Base-by-base conservation (phyloP, 805 yeast species). In the Millerozyma acaciae region DNA sequence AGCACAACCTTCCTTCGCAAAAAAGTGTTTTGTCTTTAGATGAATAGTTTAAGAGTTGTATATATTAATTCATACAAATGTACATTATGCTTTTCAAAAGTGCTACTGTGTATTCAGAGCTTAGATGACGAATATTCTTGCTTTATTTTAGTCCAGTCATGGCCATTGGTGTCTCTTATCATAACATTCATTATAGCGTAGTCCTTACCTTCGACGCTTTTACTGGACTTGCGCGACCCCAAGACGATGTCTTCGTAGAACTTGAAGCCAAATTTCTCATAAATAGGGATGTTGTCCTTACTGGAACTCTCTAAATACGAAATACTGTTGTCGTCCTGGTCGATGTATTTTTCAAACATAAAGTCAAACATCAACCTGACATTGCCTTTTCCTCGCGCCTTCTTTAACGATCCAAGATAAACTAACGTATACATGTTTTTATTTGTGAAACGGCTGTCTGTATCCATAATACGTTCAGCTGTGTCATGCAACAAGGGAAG, bases 1-100 rank as follows among this genome's bases (percentile, higher is more conserved):
- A 70, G 4, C 61, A 68, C 42, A 51, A 69, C 6, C 59, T 76
- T 43, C 88, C 93, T 26, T 78, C 87, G 34, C 76, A 75, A 39
- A 73, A 65, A 50, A 61, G 68, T 52, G 50, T 45, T 9, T 61
- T 67, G 34, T 62, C 69, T 13, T 53, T 66, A 42, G 71, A 67
- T 35, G 71, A 66, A 48, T 66, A 52, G 33, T 5, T n/a, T 25
- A 25, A 15, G 25, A 23, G 23, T 26, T 33, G 31, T 24, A 30
- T 29, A 33, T 23, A 28, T 28, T 12, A 21, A 26, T 26, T 12
- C 19, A 17, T 20, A 12, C n/a, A 21, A 19, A 18, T 19, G 19
- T 8, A 12, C 9, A 28, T 29, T 16, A 26, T 16, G 21, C 26
- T 35, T 23, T 26, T 12, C 21, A 20, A 22, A 21, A 13, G 38